Evolutionary conservation across 495 filamentous ascomycete genomes (phyloP), one percentile per base, ranked within the genome.

Genomic region (Aspergillus affinis): DNA sequence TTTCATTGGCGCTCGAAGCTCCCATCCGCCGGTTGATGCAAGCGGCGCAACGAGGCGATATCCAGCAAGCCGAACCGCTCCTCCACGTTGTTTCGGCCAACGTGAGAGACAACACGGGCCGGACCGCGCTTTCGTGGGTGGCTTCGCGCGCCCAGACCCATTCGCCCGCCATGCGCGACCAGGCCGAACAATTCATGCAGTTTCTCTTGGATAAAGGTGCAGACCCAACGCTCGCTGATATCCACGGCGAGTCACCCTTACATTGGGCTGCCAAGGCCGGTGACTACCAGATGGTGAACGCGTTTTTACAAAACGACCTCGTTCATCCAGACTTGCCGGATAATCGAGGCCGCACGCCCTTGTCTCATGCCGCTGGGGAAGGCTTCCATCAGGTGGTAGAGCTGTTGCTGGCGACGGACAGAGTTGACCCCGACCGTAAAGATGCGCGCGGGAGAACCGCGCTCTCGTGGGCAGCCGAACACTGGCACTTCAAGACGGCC

Each of bases 61-160:
- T 59, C 51, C 26, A 47, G 21, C 32, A 50, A 17, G 51, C 48
- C 17, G 32, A 54, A 50, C 19, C 32, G 32, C 46, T 63, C 4
- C 55, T 63, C 17, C 55, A 55, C 23, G 56, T 51, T 6, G 64
- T 63, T 2, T 60, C 74, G 8, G 46, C 68, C 1, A 47, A 73
- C 32, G 44, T 56, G 0, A 57, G 30, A 23, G 73, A 77, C 63
- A 45, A 55, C 12, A 57, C 47, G 13, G 69, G 72, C 21, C 61
- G 64, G 27, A 71, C 71, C n/a, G 65, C 72, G 46, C 60, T 75
- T 9, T 62, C 46, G 17, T 68, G 63, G 63, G 69, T 71, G 26
- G 60, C 67, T 1, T 63, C 61, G 15, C 59, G 51, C 32, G 51
- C 54, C 52, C 46, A 55, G 20, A 23, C 17, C 18, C 27, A 29